A percentile compares a stretch with the other conserved stretches of the same genome.
Conservation (phyloP, 495 filamentous ascomycete genomes). For the Podospora anserina region DNA sequence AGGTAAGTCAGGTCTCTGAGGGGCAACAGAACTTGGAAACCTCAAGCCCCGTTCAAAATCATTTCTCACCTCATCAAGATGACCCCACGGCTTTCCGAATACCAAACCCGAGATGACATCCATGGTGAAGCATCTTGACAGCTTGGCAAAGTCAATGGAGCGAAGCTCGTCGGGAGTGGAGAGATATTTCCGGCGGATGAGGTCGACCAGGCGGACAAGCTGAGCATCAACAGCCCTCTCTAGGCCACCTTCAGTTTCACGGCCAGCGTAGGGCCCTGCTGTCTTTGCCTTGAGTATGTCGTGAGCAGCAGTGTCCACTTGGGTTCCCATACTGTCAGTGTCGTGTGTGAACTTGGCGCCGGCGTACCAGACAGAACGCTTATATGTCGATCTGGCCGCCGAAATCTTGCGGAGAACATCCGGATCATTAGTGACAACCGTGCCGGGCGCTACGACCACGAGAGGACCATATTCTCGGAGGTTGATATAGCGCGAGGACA, state of each 20-base stretch:
- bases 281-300: conserved; percentile 29
- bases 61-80: conserved; percentile 10
- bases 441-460: conserved; percentile 35
- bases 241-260: conserved; percentile 27
- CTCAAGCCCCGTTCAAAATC: too few species aligned
- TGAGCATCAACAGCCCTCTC: conserved; percentile 32
- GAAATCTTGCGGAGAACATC: conserved; percentile 33
- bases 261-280: conserved; percentile 39
- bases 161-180: conserved; percentile 27
- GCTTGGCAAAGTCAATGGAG: conserved; percentile 37
- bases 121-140: conserved; percentile 41
- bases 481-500: conserved; percentile 8
- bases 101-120: conserved; percentile 48
- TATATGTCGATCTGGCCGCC: conserved; percentile 30
- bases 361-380: conserved; percentile 30
- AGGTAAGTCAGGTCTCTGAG: too few species aligned
- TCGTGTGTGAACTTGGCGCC: conserved; percentile 32
- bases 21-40: too few species aligned
- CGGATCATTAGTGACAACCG: conserved; percentile 40
- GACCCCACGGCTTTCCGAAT: conserved; percentile 49
- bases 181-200: conserved; percentile 40
- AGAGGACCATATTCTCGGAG: conserved; percentile 36
- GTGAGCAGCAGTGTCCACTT: conserved; percentile 30
- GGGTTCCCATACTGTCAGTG: conserved; percentile 35
- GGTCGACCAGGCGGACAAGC: conserved; percentile 32